phyloP scores from a whole-genome alignment of 441 rosid genomes.

The Populus hybrid region DNA sequence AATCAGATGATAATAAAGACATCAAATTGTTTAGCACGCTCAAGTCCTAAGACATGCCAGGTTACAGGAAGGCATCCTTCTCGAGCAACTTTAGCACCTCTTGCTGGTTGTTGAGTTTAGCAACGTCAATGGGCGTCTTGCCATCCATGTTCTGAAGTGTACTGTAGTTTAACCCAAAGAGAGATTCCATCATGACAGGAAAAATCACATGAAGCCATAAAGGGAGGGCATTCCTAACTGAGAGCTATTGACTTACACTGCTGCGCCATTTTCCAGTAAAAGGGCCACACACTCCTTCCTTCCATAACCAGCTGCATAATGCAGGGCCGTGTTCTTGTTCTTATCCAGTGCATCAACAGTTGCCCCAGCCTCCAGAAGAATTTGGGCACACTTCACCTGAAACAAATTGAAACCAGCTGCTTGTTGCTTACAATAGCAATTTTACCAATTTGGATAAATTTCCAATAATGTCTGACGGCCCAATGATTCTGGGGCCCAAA shows the following conservation, averaged over 20 bases:
- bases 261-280: constrained; percentile 85
- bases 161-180: constrained; percentile 34
- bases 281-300: constrained; percentile 95
- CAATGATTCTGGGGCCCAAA: neutral
- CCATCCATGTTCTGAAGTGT: constrained; percentile 92
- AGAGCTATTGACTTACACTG: constrained; percentile 66
- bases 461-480: neutral
- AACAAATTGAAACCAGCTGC: constrained; percentile 15
- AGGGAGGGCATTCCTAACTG: neutral
- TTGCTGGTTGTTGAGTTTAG: constrained; percentile 87
- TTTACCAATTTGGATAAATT: neutral
- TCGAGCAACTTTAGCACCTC: constrained; percentile 91
- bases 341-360: constrained; percentile 87
- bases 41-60: constrained; percentile 8
- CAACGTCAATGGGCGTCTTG: constrained; percentile 98
- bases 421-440: constrained; percentile 5
- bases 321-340: constrained; percentile 95
- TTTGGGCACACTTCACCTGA: constrained; percentile 85
- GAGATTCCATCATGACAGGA: neutral
- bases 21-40: constrained; percentile 6
- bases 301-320: constrained; percentile 98
- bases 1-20: constrained; percentile 1
- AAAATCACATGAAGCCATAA: neutral
- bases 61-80: constrained; percentile 90
- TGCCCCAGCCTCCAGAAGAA: constrained; percentile 87